Conservation (phyloP, 1,139 yeast species). For the Blastobotrys elegans region DNA sequence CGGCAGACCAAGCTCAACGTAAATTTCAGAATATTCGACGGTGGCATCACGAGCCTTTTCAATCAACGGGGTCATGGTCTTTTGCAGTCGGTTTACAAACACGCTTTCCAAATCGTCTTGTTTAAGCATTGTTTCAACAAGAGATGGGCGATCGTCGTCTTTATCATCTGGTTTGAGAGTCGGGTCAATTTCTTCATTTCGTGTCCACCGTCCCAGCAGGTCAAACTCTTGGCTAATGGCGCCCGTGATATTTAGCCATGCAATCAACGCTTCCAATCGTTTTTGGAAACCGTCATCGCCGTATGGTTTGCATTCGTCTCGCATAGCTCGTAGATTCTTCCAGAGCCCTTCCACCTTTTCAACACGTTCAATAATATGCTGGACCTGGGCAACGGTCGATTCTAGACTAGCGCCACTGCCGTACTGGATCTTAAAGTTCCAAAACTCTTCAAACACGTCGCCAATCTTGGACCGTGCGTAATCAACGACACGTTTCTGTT, state of each 20-base stretch:
- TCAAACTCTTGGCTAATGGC: constrained; percentile 59
- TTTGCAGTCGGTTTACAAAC: constrained; percentile 51
- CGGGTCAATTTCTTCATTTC: constrained; percentile 70
- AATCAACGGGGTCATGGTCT: constrained; percentile 65
- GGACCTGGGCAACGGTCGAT: constrained; percentile 45
- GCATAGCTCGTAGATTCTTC: constrained; percentile 77
- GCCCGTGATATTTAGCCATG: constrained; percentile 77
- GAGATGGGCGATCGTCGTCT: constrained; percentile 37
- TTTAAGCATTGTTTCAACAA: constrained; percentile 81
- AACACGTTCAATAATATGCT: constrained; percentile 51
- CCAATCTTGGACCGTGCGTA: constrained; percentile 73
- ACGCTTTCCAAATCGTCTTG: constrained; percentile 76
- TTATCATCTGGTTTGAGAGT: constrained; percentile 32
- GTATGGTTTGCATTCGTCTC: constrained; percentile 68
- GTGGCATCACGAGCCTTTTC: constrained; percentile 73
- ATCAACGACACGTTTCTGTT: constrained; percentile 67
- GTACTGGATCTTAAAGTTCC: constrained; percentile 49
- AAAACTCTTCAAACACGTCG: constrained; percentile 63
- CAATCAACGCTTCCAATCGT: constrained; percentile 69
- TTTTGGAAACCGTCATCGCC: constrained; percentile 59
- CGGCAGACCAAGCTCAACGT: constrained; percentile 69
- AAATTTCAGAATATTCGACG: constrained; percentile 55
- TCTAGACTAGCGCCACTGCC: constrained; percentile 21
- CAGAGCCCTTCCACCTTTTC: constrained; percentile 72
- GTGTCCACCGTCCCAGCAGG: constrained; percentile 65